Base-by-base conservation (phyloP, 2,329 filamentous ascomycete genomes). In the Diaporthe citri region DNA sequence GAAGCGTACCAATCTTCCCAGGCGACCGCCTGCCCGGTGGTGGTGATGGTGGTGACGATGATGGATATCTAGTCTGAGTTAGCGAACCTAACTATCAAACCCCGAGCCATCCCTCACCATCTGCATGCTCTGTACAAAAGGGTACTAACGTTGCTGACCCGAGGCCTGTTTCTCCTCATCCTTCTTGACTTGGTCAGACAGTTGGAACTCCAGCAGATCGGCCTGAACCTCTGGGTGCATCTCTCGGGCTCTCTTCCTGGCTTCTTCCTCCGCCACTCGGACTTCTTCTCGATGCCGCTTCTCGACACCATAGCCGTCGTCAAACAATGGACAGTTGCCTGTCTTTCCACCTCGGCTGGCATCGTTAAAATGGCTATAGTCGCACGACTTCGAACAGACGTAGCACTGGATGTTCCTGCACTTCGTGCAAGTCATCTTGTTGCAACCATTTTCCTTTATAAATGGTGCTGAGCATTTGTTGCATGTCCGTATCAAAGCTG, bases 401-500 rank as follows among this genome's bases (percentile, higher is more conserved):
- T 95, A 95, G 80, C 92, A 93, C 77, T 91, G 90, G 0, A 88
- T 79, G 59, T 90, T 89, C 3, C 73, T 7, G 75, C 90, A 92
- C n/a, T 88, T 88, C 0, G 89, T 86, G 82, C 95, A 97, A 0
- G 82, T 88, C 90, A 97, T 94, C 83, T 76, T 76, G 48, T 76
- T 76, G 75, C 75, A 97, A 3, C 95, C 95, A 43, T 86, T 82
- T 48, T 92, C 89, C 81, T 97, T 97, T 81, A 97, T 89, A 79
- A 96, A 97, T 0, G 92, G 91, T n/a, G 91, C 90, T 6, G 59
- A 46, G 43, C 90, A 92, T 77, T 88, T 88, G 78, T 94, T 95
- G 86, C 95, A 97, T 39, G 87, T 91, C 28, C 95, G 90, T 72
- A 97, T 93, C 78, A 97, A 80, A 2, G 95, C 95, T 22, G 89